Evolutionary conservation across 305 asterid genomes (phyloP).

Genomic region (Andrographis paniculata): DNA sequence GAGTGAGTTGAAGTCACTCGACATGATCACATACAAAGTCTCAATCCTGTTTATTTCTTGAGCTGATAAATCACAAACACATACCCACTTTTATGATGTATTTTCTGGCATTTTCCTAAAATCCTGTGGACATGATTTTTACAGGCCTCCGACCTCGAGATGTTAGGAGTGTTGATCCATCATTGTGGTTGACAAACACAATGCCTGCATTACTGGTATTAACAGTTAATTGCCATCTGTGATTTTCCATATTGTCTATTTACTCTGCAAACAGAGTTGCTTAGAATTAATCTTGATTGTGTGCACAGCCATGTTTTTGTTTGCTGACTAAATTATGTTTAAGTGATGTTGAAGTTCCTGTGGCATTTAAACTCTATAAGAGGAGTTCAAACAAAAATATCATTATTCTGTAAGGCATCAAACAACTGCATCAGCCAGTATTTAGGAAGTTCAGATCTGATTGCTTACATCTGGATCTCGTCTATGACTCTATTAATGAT

Average conservation of each 20-base stretch:
- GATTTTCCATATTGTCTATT: slow-evolving; percentile 1
- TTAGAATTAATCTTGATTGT: slow-evolving; percentile 4
- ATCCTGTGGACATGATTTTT: slow-evolving; percentile 14
- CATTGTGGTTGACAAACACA: slow-evolving; percentile 93
- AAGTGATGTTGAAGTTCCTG: not conserved
- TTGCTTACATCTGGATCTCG: not conserved
- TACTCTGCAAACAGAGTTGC: slow-evolving; percentile 5
- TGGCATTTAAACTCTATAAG: slow-evolving; percentile 3
- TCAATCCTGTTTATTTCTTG: too few species aligned
- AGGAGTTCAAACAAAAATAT: not conserved
- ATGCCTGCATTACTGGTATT: slow-evolving; percentile 92
- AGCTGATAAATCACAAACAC: too few species aligned
- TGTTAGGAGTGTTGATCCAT: slow-evolving; percentile 96
- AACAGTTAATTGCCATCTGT: slow-evolving; percentile 12
- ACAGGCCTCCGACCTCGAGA: slow-evolving; percentile 97
- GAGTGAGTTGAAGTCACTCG: too few species aligned
- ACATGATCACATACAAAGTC: too few species aligned
- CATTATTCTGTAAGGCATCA: not conserved
- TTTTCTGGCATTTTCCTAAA: too few species aligned
- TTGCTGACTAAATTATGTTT: slow-evolving; percentile 5
- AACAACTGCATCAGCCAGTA: slow-evolving; percentile 9
- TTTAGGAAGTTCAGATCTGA: slow-evolving; percentile 7
- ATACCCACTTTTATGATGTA: too few species aligned
- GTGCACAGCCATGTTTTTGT: slow-evolving; percentile 3
- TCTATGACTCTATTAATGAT: not conserved